Conservation (phyloP, 352 stramenopile genomes). For the Blastocystis sp. region DNA sequence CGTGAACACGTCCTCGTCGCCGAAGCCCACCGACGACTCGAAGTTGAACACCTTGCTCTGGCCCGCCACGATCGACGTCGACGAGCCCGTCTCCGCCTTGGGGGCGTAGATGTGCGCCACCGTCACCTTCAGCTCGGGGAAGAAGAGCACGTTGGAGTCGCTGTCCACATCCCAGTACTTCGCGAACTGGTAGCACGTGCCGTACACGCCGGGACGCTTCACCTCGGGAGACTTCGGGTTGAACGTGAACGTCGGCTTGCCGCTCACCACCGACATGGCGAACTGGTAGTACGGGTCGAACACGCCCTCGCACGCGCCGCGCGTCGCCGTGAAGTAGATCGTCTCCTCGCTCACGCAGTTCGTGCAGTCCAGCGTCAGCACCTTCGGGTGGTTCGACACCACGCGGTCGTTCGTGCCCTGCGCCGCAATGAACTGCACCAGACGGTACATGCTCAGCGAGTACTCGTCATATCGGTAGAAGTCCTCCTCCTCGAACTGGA, state of each 20-base stretch:
- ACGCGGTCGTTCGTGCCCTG: conserved; percentile 42
- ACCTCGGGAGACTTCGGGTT: conserved; percentile 1
- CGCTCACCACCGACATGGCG: neutral
- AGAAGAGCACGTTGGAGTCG: conserved; percentile 29
- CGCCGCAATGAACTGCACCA: conserved; percentile 2
- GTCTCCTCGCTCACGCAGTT: conserved; percentile 51
- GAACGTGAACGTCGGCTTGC: conserved; percentile 47
- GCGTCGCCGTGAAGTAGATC: conserved; percentile 11
- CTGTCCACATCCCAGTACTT: conserved; percentile 56
- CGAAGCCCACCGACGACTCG: conserved; percentile 19
- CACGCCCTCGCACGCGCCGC: conserved; percentile 5
- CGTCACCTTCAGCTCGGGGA: conserved; percentile 1
- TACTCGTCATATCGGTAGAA: conserved; percentile 68
- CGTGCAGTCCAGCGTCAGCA: conserved; percentile 19
- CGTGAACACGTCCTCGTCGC: conserved; percentile 35
- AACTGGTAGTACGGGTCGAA: neutral
- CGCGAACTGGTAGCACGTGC: conserved; percentile 25
- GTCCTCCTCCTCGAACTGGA: conserved; percentile 70
- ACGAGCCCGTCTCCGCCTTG: conserved; percentile 17
- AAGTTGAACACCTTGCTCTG: conserved; percentile 67
- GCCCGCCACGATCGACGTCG: neutral
- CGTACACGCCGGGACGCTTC: conserved; percentile 13
- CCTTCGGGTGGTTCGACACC: conserved; percentile 45
- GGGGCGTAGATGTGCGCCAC: conserved; percentile 21
- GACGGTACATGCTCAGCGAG: conserved; percentile 36